Evolutionary conservation across 345 rosid species (phyloP).

Genomic region (Garcia nutans): DNA sequence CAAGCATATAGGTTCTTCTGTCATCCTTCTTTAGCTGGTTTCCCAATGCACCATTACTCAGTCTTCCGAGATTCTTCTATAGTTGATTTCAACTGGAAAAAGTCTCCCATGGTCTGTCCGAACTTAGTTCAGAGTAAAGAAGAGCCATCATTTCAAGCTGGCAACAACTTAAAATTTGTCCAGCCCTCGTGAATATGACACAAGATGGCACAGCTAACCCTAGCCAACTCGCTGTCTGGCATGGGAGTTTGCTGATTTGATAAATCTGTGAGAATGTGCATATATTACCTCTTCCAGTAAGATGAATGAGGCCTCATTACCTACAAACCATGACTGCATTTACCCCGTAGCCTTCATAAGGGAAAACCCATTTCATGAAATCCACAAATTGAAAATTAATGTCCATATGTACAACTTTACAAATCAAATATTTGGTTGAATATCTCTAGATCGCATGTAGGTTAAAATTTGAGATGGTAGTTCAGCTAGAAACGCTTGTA

Average conservation of each 20-base stretch:
- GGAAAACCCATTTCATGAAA: slow-evolving; percentile 23
- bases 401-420: slow-evolving; percentile 33
- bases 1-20: not conserved
- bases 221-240: not conserved
- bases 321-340: slow-evolving; percentile 4
- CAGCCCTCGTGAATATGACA: not conserved
- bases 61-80: not conserved
- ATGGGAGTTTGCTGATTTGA: not conserved
- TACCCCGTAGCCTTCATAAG: slow-evolving; percentile 5
- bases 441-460: slow-evolving; percentile 66
- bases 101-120: not conserved
- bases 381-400: not conserved
- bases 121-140: too few species aligned
- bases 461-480: slow-evolving; percentile 79
- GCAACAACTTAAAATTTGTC: not conserved
- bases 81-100: not conserved
- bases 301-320: slow-evolving; percentile 9
- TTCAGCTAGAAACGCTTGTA: slow-evolving; percentile 81
- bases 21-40: not conserved
- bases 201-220: not conserved
- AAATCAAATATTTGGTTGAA: slow-evolving; percentile 51
- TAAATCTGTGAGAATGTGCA: not conserved
- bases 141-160: not conserved
- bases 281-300: not conserved
- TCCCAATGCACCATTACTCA: not conserved